Percentiles rank a stretch among this genome's conserved stretches.
These are phyloP conservation scores for Metschnikowia bowlesiae DNA, from an alignment of 805 yeast genomes.

Conservation along the genomic window DNA sequence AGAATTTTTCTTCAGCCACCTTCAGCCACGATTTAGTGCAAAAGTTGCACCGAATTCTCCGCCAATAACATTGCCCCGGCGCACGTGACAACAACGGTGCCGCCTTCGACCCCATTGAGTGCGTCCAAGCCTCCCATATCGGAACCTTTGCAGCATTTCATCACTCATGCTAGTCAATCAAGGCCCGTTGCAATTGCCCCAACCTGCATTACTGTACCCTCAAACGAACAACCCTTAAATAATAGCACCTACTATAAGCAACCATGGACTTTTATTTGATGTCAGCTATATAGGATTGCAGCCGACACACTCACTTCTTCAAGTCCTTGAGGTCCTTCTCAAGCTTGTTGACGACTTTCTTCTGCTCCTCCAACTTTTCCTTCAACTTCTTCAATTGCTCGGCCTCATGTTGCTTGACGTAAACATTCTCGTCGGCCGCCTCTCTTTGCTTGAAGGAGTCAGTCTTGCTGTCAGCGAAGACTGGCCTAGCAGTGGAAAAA, in stretches of 20 bases:
- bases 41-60: too few relatives aligned
- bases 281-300: neutral
- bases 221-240: too few relatives aligned
- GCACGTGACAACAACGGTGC: too few relatives aligned
- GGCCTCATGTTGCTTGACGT: conserved; percentile 83
- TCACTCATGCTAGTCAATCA: too few relatives aligned
- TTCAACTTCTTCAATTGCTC: conserved; percentile 76
- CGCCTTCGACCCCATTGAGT: too few relatives aligned
- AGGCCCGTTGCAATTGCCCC: too few relatives aligned
- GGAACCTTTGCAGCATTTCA: too few relatives aligned
- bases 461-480: conserved; percentile 6
- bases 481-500: conserved; percentile 14
- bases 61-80: too few relatives aligned
- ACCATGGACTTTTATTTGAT: neutral
- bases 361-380: conserved; percentile 73
- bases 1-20: too few relatives aligned
- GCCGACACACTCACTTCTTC: conserved; percentile 37
- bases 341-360: conserved; percentile 49
- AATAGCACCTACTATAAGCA: neutral
- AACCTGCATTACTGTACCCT: neutral
- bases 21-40: too few relatives aligned
- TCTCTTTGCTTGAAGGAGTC: conserved; percentile 68
- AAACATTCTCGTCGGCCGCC: conserved; percentile 83
- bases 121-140: too few relatives aligned
- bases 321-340: conserved; percentile 47